Conservation (phyloP, 352 stramenopile genomes). For the Thraustotheca clavata region DNA sequence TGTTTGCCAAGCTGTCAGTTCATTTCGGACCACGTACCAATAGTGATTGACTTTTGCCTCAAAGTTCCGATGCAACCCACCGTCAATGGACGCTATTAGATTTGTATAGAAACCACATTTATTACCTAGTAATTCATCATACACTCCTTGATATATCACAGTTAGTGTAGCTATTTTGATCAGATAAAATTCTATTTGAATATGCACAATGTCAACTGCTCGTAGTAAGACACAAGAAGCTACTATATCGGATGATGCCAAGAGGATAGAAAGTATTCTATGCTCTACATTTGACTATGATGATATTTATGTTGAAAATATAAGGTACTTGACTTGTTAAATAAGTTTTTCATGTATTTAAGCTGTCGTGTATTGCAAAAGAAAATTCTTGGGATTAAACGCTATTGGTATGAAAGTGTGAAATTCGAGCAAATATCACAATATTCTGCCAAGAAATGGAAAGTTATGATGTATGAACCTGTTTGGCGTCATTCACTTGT, state of each 20-base stretch:
- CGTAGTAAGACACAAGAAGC: not conserved
- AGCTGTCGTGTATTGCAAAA: constrained; percentile 55
- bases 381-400: constrained; percentile 39
- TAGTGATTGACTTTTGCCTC: constrained; percentile 86
- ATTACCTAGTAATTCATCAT: too few relatives aligned
- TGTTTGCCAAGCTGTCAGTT: constrained; percentile 95
- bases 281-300: not conserved
- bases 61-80: constrained; percentile 22
- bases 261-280: not conserved
- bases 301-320: not conserved
- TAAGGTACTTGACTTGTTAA: not conserved
- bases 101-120: constrained; percentile 7
- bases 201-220: not conserved
- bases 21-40: constrained; percentile 94
- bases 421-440: constrained; percentile 50
- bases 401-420: constrained; percentile 59
- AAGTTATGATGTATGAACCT: constrained; percentile 46
- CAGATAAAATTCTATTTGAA: too few relatives aligned
- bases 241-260: not conserved
- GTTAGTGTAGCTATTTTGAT: too few relatives aligned
- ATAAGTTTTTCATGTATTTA: not conserved
- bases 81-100: constrained; percentile 12
- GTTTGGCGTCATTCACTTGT: constrained; percentile 24
- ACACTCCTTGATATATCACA: too few relatives aligned
- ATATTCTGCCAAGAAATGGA: constrained; percentile 35